These are phyloP conservation scores for Dichotomocladium elegans DNA, from an alignment of 371 early-diverging fungal genomes.

Conservation along the genomic window DNA sequence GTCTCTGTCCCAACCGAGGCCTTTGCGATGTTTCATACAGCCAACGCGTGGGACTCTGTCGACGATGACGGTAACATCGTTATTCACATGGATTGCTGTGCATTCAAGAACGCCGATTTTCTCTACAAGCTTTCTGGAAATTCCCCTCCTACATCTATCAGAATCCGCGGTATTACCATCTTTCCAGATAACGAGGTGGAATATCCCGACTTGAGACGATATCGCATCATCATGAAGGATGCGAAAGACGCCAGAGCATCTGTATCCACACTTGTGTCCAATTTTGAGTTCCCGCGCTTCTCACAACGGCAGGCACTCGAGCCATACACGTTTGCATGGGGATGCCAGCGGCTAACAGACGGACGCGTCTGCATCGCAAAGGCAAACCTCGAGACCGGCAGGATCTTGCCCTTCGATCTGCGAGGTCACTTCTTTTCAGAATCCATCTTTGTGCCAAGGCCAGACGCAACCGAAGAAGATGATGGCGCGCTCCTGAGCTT, in stretches of 20 bases:
- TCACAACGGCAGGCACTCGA: neutral
- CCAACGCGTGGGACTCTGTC: slow-evolving; percentile 47
- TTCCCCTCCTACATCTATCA: slow-evolving; percentile 8
- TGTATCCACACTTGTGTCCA: slow-evolving; percentile 19
- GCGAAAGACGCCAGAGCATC: slow-evolving; percentile 12
- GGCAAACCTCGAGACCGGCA: slow-evolving; percentile 30
- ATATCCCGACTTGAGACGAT: slow-evolving; percentile 29
- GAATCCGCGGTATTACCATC: slow-evolving; percentile 12
- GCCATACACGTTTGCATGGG: slow-evolving; percentile 46
- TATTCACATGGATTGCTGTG: slow-evolving; percentile 25
- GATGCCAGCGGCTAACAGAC: slow-evolving; percentile 28
- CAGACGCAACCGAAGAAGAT: slow-evolving; percentile 46
- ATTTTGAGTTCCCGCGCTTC: slow-evolving; percentile 49
- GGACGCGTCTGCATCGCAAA: slow-evolving; percentile 38
- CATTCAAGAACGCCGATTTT: slow-evolving; percentile 28
- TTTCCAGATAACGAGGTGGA: neutral
- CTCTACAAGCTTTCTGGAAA: slow-evolving; percentile 22
- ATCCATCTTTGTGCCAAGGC: slow-evolving; percentile 61
- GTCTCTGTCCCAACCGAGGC: slow-evolving; percentile 44
- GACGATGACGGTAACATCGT: slow-evolving; percentile 25
- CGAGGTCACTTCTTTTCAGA: slow-evolving; percentile 52
- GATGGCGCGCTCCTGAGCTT: slow-evolving; percentile 60
- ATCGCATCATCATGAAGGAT: slow-evolving; percentile 11
- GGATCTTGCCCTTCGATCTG: slow-evolving; percentile 3
- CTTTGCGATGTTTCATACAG: slow-evolving; percentile 51